A percentile compares a stretch with the other conserved stretches of the same genome.
phyloP scores from a whole-genome alignment of 176 grass and related monocot genomes.

The Aegilops tauschii region DNA sequence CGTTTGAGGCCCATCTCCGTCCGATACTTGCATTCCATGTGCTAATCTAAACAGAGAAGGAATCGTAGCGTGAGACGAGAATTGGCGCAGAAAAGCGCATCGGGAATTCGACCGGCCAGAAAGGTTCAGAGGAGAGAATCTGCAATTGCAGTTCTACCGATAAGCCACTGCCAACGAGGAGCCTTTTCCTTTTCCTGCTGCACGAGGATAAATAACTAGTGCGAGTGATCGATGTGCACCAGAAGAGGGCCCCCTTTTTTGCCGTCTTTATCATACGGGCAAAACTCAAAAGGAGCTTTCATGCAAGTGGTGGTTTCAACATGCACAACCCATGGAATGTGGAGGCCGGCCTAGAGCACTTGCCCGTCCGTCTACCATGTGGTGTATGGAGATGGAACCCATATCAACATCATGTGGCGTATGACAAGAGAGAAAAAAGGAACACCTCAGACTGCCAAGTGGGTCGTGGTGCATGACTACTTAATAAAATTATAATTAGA shows the following conservation, averaged over 20 bases:
- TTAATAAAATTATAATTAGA: not conserved
- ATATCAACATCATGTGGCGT: not conserved
- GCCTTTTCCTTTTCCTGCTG: constrained; percentile 28
- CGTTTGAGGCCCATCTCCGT: too few relatives aligned
- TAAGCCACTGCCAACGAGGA: not conserved
- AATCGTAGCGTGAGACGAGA: too few relatives aligned
- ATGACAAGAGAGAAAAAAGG: too few relatives aligned
- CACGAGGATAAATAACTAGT: not conserved
- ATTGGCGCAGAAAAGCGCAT: too few relatives aligned
- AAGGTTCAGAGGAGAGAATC: constrained; percentile 41
- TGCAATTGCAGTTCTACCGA: constrained; percentile 34
- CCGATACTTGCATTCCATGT: too few relatives aligned
- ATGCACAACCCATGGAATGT: not conserved
- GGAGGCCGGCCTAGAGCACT: constrained; percentile 1
- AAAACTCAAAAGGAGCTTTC: not conserved
- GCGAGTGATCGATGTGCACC: not conserved
- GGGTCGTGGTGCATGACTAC: not conserved
- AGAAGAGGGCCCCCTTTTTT: not conserved
- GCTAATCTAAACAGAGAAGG: too few relatives aligned
- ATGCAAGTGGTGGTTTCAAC: constrained; percentile 14
- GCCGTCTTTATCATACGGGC: constrained; percentile 8
- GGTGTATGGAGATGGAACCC: not conserved
- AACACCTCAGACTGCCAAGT: not conserved
- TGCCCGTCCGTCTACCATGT: not conserved
- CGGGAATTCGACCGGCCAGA: constrained; percentile 1